Evolutionary conservation across 352 stramenopile species (phyloP).

Genomic region (Pythium aristosporum): DNA sequence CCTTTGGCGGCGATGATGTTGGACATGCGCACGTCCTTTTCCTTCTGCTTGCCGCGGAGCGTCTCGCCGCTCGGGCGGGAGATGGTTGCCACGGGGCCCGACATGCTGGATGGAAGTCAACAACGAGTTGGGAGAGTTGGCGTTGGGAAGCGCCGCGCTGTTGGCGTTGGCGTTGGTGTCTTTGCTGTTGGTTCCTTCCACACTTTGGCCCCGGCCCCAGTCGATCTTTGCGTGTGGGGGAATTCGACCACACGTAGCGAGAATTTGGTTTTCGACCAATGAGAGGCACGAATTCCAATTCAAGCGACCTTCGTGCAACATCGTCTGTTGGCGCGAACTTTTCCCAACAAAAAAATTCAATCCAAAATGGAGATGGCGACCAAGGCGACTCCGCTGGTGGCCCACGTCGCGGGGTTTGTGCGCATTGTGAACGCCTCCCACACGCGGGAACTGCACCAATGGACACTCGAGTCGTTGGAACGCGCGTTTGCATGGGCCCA

Average conservation of each 20-base stretch:
- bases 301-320: constrained; percentile 34
- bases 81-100: constrained; percentile 49
- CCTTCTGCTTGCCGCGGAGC: constrained; percentile 91
- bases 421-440: constrained; percentile 28
- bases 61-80: constrained; percentile 69
- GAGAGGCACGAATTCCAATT: constrained; percentile 7
- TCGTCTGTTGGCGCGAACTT: neutral
- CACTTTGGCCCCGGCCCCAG: constrained; percentile 20
- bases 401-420: constrained; percentile 24
- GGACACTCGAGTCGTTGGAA: constrained; percentile 23
- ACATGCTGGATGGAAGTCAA: constrained; percentile 13
- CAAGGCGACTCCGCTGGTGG: constrained; percentile 9
- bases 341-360: neutral
- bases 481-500: constrained; percentile 22
- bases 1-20: constrained; percentile 99
- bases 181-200: constrained; percentile 22
- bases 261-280: constrained; percentile 26
- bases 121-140: neutral
- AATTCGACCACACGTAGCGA: constrained; percentile 29
- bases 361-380: neutral
- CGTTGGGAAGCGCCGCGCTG: neutral
- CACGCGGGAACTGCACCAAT: constrained; percentile 24
- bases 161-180: constrained; percentile 5
- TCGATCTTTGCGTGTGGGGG: constrained; percentile 30
- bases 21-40: constrained; percentile 97